Percentiles rank a stretch among this genome's conserved stretches.
These are phyloP conservation scores for Austroboletus novae-zelandiae DNA, from an alignment of 1,284 basidiomycete genomes.

Conservation along the genomic window DNA sequence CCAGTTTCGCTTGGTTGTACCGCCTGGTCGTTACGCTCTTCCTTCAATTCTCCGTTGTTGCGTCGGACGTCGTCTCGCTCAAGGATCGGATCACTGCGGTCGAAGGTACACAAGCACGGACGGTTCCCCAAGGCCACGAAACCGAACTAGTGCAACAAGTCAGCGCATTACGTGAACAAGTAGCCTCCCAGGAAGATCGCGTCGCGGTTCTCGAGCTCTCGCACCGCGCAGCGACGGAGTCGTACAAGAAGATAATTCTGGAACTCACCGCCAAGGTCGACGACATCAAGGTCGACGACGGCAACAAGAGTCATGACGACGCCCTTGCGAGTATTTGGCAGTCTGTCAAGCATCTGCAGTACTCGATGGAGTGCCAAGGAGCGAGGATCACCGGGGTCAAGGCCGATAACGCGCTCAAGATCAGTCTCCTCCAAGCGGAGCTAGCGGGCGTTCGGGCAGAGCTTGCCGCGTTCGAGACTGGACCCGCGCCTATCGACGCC, in stretches of 20 bases:
- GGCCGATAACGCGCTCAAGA: conserved; percentile 21
- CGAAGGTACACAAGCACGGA: conserved; percentile 6
- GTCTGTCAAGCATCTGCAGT: conserved; percentile 6
- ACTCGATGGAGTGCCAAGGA: conserved; percentile 14
- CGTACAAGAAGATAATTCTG: conserved; percentile 8
- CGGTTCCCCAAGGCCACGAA: background rate
- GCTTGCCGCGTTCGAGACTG: conserved; percentile 10
- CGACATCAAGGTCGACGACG: background rate
- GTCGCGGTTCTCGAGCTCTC: conserved; percentile 13
- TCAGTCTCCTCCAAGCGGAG: conserved; percentile 17
- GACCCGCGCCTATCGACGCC: background rate
- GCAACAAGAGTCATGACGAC: conserved; percentile 7
- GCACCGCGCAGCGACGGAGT: conserved; percentile 1
- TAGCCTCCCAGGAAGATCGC: conserved; percentile 16
- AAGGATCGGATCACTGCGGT: conserved; percentile 17
- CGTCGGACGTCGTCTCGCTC: conserved; percentile 18
- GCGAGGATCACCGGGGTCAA: conserved; percentile 17
- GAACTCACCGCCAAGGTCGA: conserved; percentile 15
- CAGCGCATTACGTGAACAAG: conserved; percentile 3
- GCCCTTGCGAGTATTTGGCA: conserved; percentile 3
- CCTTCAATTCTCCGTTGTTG: conserved; percentile 4
- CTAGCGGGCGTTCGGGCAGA: conserved; percentile 12
- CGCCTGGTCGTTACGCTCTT: conserved; percentile 9
- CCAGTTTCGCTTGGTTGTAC: conserved; percentile 7
- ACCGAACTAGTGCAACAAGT: conserved; percentile 10